phyloP scores from a whole-genome alignment of 768 basidiomycete genomes.

The Antrodiella citrinella region DNA sequence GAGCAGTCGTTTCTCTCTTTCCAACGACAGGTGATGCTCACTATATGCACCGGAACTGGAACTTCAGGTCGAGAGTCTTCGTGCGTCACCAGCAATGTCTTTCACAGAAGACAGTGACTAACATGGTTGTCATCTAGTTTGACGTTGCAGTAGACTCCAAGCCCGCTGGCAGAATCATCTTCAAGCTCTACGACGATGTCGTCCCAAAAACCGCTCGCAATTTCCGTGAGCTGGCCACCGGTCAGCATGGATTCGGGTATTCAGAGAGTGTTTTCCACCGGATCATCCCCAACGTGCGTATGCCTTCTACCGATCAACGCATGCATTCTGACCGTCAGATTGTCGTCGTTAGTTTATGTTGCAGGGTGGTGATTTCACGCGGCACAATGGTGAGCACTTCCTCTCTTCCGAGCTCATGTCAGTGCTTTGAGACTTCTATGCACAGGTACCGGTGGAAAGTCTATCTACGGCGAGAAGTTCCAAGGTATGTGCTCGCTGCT shows the following conservation, averaged over 20 bases:
- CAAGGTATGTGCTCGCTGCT: constrained; percentile 39
- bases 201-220: constrained; percentile 72
- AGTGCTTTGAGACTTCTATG: too few relatives aligned
- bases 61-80: constrained; percentile 19
- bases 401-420: too few relatives aligned
- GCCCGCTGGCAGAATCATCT: constrained; percentile 52
- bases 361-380: constrained; percentile 85
- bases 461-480: constrained; percentile 68
- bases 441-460: constrained; percentile 69
- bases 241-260: constrained; percentile 71
- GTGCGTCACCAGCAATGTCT: neutral
- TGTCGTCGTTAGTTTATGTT: constrained; percentile 56
- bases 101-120: neutral
- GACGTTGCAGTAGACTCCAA: constrained; percentile 45
- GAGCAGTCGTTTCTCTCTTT: neutral
- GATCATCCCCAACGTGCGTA: constrained; percentile 47
- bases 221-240: constrained; percentile 86
- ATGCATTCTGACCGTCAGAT: neutral
- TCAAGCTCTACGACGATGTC: constrained; percentile 79
- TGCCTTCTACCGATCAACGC: too few relatives aligned
- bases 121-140: constrained; percentile 50
- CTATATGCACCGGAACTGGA: neutral
- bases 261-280: constrained; percentile 68
- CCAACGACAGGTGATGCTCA: neutral
- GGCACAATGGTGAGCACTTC: constrained; percentile 20